Evolutionary conservation across 495 filamentous ascomycete species (phyloP), one percentile per base, ranked within the genome.

Genomic region (Diplogelasinospora grovesii): DNA sequence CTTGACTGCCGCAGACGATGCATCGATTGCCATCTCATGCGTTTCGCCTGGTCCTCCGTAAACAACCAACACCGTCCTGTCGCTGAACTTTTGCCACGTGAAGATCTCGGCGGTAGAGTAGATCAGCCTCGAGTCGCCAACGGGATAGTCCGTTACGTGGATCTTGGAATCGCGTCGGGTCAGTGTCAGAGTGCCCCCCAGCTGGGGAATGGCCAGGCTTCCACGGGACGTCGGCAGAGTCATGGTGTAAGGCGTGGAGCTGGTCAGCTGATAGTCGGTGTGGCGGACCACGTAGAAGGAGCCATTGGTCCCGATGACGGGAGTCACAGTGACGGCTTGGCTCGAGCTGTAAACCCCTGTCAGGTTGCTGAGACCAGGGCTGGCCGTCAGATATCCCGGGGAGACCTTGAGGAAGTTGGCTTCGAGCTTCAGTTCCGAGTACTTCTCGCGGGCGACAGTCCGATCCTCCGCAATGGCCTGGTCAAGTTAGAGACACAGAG

Each of bases 51-150:
- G 57, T 5, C 75, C 82, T 13, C 83, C 84, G 46, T 86, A 90
- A 9, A 92, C 48, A 14, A 89, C 62, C 3, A 88, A 60, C 2
- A 83, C 63, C 19, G 77, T 83, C 8, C 35, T 45, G 31, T 50
- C 39, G 1, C 49, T 43, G 29, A 54, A 45, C 68, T 71, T n/a
- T 6, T 69, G 52, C n/a, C 64, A 70, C 1, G 81, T 86, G 39
- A 86, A 85, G 20, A 87, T 70, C 41, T 92, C 85, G 0, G 78
- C 82, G 4, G 84, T 82, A 0, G 81, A 87, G 62, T 89, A 89
- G 4, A 87, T 60, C 14, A 90, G 55, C 7, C 68, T 78, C 1
- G 65, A 66, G n/a, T 73, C 74, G 0, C 73, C 71, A 36, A 90
- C 62, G 35, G 78, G 61, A 49, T 87, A 89, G 53, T 92, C 82